Conservation (phyloP, 768 basidiomycete species). For the Chiua virens region DNA sequence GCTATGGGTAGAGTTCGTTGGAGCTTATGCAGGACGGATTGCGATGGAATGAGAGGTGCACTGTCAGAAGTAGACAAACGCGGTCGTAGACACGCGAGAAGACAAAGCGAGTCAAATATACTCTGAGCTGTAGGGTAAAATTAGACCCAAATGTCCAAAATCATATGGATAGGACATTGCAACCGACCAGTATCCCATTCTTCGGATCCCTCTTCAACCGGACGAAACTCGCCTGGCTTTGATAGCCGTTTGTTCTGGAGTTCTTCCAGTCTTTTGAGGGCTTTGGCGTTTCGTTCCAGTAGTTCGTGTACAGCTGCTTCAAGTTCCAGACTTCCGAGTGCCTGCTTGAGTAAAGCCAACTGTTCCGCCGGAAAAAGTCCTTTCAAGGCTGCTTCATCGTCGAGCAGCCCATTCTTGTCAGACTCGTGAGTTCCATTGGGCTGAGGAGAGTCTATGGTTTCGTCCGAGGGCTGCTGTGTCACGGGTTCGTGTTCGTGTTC, state of each 20-base stretch:
- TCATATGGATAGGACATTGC: background rate
- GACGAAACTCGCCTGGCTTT: slow-evolving; percentile 42
- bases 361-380: slow-evolving; percentile 59
- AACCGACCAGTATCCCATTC: slow-evolving; percentile 80
- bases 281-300: slow-evolving; percentile 61
- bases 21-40: slow-evolving; percentile 65
- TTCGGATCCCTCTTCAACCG: slow-evolving; percentile 67
- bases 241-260: slow-evolving; percentile 61
- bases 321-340: slow-evolving; percentile 59
- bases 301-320: slow-evolving; percentile 71
- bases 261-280: slow-evolving; percentile 62
- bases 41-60: slow-evolving; percentile 58
- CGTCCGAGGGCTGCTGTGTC: slow-evolving; percentile 2
- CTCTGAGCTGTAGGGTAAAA: slow-evolving; percentile 55
- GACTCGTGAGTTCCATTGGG: slow-evolving; percentile 14
- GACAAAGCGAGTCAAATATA: slow-evolving; percentile 66
- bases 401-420: slow-evolving; percentile 11
- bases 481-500: slow-evolving; percentile 10
- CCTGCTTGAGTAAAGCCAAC: slow-evolving; percentile 54
- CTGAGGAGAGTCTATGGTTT: background rate
- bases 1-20: slow-evolving; percentile 66
- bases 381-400: slow-evolving; percentile 46
- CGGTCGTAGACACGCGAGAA: slow-evolving; percentile 72
- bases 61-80: slow-evolving; percentile 44
- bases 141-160: slow-evolving; percentile 8